Evolutionary conservation across 148 eudicot genomes (phyloP), one percentile per base, ranked within the genome.

Genomic region (Polygonum aviculare): DNA sequence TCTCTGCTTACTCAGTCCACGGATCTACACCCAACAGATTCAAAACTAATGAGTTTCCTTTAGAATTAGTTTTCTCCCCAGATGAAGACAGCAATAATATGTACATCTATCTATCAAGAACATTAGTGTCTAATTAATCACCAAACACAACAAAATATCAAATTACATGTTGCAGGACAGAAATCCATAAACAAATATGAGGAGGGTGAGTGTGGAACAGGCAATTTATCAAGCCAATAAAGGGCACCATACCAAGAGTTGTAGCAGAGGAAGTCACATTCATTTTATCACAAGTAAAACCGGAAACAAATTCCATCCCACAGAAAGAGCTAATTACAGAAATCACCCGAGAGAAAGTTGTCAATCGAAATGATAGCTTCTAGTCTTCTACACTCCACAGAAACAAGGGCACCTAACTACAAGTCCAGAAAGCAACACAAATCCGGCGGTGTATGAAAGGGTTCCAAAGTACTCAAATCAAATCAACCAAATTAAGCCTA

Each of bases 391-490:
- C 41, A 2, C 54, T 50, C 54, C 54, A 7, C 52, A 49, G 52
- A 14, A 49, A 49, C 3, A 12, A 2, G 54, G 54, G 31, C 31
- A 26, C 0, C 31, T 18, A 16, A 50, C 18, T 12, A 50, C 18
- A 7, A 50, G 54, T 50, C 48, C 18, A 51, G 55, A 51, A 51
- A 51, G 55, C 21, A 16, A 54, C 21, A 57, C 63, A 57, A 19
- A 21, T 12, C 8, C 21, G 63, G 63, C 63, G 11, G 21, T 50
- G 16, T 50, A 57, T 57, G 63, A 18, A 3, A 18, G 26, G 26
- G 67, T 35, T 67, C 72, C 72, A 67, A 67, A 36, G 72, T 67
- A 22, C 5, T 67, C 44, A 67, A 67, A 35, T 67, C 72, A 67
- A 9, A 4, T 67, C 72, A 38, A 67, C 38, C 72, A 67, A 31